Evolutionary conservation across 1,284 basidiomycete species (phyloP).

Genomic region (Golubevia sp.): DNA sequence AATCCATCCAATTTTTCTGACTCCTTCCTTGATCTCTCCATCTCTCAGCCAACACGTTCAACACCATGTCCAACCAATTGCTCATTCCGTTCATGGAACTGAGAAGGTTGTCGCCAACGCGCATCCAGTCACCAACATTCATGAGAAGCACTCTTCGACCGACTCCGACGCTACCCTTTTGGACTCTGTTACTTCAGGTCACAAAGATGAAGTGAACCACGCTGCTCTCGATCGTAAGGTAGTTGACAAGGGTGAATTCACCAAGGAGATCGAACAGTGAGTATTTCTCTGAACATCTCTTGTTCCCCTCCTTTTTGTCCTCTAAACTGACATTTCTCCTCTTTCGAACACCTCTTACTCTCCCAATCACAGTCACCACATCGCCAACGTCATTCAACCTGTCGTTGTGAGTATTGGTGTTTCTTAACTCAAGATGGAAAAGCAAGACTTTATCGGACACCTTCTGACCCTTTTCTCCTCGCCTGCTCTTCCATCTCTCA

Average conservation of each 20-base stretch:
- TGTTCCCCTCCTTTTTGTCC: too few relatives aligned
- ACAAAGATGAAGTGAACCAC: slow-evolving; percentile 29
- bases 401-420: too few relatives aligned
- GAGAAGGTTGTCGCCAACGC: slow-evolving; percentile 44
- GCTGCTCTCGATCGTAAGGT: slow-evolving; percentile 34
- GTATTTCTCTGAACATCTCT: too few relatives aligned
- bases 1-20: background rate
- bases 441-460: too few relatives aligned
- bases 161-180: slow-evolving; percentile 54
- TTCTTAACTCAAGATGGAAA: too few relatives aligned
- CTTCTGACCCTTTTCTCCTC: too few relatives aligned
- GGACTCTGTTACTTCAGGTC: slow-evolving; percentile 30
- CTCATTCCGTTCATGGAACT: slow-evolving; percentile 37
- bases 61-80: slow-evolving; percentile 52
- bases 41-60: too few relatives aligned
- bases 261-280: slow-evolving; percentile 44
- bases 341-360: too few relatives aligned
- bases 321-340: too few relatives aligned
- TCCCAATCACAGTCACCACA: slow-evolving; percentile 32
- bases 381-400: slow-evolving; percentile 55
- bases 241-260: slow-evolving; percentile 49
- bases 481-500: too few relatives aligned
- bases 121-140: slow-evolving; percentile 39
- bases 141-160: slow-evolving; percentile 52
- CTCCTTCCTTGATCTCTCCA: too few relatives aligned